phyloP scores from a whole-genome alignment of 352 stramenopile genomes.

The Globisporangium alternatum region DNA sequence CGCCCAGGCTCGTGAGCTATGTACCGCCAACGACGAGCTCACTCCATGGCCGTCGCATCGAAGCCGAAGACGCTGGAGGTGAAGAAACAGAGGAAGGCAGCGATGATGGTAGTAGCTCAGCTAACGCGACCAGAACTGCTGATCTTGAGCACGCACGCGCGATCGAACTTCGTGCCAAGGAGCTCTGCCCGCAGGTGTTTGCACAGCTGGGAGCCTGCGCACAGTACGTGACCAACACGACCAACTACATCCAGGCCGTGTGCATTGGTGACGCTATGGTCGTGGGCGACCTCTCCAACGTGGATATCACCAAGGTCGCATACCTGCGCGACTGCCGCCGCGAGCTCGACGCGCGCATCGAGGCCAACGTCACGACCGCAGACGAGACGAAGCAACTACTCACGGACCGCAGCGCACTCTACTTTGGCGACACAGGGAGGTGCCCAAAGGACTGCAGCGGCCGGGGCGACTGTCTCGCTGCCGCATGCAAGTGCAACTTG shows the following conservation, averaged over 20 bases:
- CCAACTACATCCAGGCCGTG: conserved; percentile 26
- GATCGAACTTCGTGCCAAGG: conserved; percentile 13
- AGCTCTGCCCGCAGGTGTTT: conserved; percentile 28
- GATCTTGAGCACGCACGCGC: background rate
- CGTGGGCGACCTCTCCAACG: conserved; percentile 20
- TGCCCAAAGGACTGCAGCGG: conserved; percentile 24
- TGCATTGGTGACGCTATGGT: conserved; percentile 22
- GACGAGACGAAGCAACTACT: conserved; percentile 12
- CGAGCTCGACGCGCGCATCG: conserved; percentile 24
- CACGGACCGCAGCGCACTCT: conserved; percentile 16
- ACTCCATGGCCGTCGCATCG: background rate
- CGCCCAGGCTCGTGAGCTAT: background rate
- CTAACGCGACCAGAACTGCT: background rate
- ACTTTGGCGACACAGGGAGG: conserved; percentile 20
- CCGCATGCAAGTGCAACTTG: conserved; percentile 24
- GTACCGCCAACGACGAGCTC: background rate
- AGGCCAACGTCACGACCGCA: conserved; percentile 16
- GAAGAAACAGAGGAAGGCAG: background rate
- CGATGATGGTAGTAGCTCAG: background rate
- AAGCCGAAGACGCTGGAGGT: background rate
- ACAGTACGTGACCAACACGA: conserved; percentile 26
- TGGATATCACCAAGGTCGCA: conserved; percentile 30
- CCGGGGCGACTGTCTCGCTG: conserved; percentile 21
- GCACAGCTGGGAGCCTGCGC: conserved; percentile 15
- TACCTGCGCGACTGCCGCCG: conserved; percentile 35